Conservation (phyloP, 495 filamentous ascomycete species). For the Lasiosphaeria ovina region DNA sequence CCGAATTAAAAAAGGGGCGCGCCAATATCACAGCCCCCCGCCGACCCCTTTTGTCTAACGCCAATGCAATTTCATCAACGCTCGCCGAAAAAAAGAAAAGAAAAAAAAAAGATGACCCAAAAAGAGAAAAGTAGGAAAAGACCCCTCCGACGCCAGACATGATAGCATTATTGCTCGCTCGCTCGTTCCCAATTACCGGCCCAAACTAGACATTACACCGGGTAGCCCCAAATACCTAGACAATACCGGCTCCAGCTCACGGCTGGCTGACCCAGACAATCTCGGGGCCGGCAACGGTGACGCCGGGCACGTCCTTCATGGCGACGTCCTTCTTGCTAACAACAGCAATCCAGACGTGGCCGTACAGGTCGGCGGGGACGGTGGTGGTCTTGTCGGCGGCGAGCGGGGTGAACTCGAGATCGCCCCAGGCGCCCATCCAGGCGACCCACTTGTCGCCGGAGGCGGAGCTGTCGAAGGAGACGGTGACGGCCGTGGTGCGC, state of each 20-base stretch:
- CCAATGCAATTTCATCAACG: too few relatives aligned
- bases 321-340: conserved; percentile 24
- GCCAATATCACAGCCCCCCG: too few relatives aligned
- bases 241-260: neutral
- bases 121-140: too few relatives aligned
- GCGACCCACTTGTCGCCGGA: conserved; percentile 24
- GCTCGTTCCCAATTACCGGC: too few relatives aligned
- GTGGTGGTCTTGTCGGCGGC: conserved; percentile 15
- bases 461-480: conserved; percentile 19
- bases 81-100: too few relatives aligned
- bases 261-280: conserved; percentile 32
- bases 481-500: conserved; percentile 19
- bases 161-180: too few relatives aligned
- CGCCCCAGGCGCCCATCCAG: conserved; percentile 41
- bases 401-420: conserved; percentile 32
- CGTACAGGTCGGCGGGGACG: conserved; percentile 33
- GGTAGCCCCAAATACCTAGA: too few relatives aligned
- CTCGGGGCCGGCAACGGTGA: conserved; percentile 38
- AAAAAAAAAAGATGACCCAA: too few relatives aligned
- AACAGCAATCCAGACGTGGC: conserved; percentile 39
- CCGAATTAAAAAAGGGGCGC: too few relatives aligned
- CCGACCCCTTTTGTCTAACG: too few relatives aligned
- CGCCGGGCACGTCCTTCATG: conserved; percentile 21
- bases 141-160: too few relatives aligned
- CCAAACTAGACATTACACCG: too few relatives aligned